These are phyloP conservation scores for Allium fistulosum DNA, from an alignment of 106 monocot genomes.

Conservation along the genomic window DNA sequence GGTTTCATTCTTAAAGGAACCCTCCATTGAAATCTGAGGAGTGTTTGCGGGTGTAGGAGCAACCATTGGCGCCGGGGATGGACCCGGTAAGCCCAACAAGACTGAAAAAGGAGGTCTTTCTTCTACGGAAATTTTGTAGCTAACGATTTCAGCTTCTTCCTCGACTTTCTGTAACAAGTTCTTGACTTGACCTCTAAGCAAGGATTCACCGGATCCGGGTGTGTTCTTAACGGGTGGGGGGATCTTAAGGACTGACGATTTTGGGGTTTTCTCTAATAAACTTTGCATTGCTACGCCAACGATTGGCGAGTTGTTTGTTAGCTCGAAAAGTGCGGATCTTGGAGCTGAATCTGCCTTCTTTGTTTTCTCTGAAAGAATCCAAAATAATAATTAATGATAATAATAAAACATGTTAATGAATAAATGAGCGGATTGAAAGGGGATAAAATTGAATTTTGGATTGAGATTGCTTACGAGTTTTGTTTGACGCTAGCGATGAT, in stretches of 20 bases:
- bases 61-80: constrained; percentile 46
- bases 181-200: constrained; percentile 90
- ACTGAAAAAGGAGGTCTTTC: constrained; percentile 30
- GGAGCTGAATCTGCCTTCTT: constrained; percentile 28
- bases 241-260: no score
- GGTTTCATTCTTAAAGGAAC: constrained; percentile 24
- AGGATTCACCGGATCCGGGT: constrained; percentile 76
- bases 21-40: constrained; percentile 41
- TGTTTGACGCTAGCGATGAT: no score
- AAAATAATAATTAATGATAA: neutral
- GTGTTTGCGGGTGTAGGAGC: constrained; percentile 86
- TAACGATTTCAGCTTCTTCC: constrained; percentile 47
- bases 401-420: neutral
- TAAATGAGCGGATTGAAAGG: no score
- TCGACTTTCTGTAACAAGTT: constrained; percentile 76
- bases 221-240: constrained; percentile 23
- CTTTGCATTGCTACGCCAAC: constrained; percentile 41
- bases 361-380: constrained; percentile 22
- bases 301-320: constrained; percentile 89
- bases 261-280: no score
- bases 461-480: no score
- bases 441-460: no score
- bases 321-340: constrained; percentile 52
- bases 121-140: constrained; percentile 22
- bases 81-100: constrained; percentile 38